Conservation (phyloP, 2,329 filamentous ascomycete genomes). For the Ophiocordyceps australis region DNA sequence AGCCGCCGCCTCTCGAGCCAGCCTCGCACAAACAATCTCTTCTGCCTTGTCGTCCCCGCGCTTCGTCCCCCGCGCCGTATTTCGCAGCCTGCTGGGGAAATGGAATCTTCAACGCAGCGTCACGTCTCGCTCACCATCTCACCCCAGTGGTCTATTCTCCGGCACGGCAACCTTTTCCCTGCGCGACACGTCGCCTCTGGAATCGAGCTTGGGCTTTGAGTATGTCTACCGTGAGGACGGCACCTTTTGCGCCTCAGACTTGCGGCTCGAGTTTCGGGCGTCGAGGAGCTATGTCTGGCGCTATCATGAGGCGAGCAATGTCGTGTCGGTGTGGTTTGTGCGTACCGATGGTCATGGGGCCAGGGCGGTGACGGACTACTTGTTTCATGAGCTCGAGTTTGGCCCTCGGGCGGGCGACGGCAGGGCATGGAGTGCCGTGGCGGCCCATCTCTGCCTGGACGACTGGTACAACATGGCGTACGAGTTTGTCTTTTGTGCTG, state of each 20-base stretch:
- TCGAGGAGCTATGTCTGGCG: conserved; percentile 55
- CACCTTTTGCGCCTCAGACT: conserved; percentile 38
- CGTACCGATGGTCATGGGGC: conserved; percentile 42
- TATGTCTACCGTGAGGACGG: conserved; percentile 55
- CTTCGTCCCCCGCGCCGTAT: conserved; percentile 49
- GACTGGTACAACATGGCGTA: conserved; percentile 57
- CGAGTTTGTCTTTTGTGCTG: conserved; percentile 42
- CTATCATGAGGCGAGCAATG: conserved; percentile 41
- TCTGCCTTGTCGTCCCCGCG: too few species aligned
- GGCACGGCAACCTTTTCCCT: conserved; percentile 49
- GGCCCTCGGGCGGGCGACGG: conserved; percentile 16
- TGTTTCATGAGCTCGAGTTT: conserved; percentile 62
- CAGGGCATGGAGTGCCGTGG: conserved; percentile 50
- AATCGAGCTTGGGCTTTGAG: conserved; percentile 24
- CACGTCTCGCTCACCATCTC: conserved; percentile 30
- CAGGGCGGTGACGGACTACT: conserved; percentile 47
- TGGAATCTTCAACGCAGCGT: conserved; percentile 48
- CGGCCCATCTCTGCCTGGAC: conserved; percentile 51
- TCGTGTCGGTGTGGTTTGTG: conserved; percentile 56
- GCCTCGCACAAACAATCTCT: too few species aligned
- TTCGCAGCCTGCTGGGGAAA: conserved; percentile 49
- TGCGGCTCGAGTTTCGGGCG: conserved; percentile 37
- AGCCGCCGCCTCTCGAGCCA: too few species aligned
- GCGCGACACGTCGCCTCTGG: conserved; percentile 17
- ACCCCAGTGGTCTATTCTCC: conserved; percentile 45